Base-by-base conservation (phyloP, 179 eudicot genomes). In the Nepenthes alata region DNA sequence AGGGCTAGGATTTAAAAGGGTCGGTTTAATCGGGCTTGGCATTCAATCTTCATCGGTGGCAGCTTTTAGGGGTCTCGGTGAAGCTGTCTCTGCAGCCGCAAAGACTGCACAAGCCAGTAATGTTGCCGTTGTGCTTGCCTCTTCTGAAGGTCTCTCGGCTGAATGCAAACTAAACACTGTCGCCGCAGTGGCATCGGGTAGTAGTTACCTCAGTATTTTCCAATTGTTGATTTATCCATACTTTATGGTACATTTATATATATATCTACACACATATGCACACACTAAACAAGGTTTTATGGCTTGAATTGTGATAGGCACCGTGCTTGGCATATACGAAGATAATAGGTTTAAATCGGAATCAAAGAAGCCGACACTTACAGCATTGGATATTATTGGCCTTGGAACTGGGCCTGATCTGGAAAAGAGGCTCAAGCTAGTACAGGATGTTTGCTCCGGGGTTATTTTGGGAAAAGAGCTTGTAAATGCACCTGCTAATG, bases 401-500 rank as follows among this genome's bases (percentile, higher is more conserved):
- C 81, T 91, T 64, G 98, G 96, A 69, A 70, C 80, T 77, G 95
- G 89, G 54, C 73, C 82, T 38, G 93, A 89, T 69, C 68, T 91
- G 44, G 83, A 86, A 53, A 86, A 85, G 74, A 83, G 82, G 66
- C 85, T 91, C 47, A 89, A 91, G 74, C 72, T 66, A 34, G 82
- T 80, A 11, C 79, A 77, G 68, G 72, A 81, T 51, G 73, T 84
- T 57, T 89, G 86, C 71, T 74, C 91, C 39, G 98, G 96, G 38
- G 73, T 91, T 59, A 86, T 91, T 56, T 71, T 89, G 39, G 98
- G 96, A 36, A 86, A 74, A 75, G 87, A 91, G 81, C 89, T 91
- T 59, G 98, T 89, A 45, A 91, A 91, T 74, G 86, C 98, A 8
- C 98, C 98, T 34, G 88, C 98, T 15, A 91, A 91, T 73, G 96